These are phyloP conservation scores for Dryas drummondii DNA, from an alignment of 306 rosid genomes.

Conservation along the genomic window DNA sequence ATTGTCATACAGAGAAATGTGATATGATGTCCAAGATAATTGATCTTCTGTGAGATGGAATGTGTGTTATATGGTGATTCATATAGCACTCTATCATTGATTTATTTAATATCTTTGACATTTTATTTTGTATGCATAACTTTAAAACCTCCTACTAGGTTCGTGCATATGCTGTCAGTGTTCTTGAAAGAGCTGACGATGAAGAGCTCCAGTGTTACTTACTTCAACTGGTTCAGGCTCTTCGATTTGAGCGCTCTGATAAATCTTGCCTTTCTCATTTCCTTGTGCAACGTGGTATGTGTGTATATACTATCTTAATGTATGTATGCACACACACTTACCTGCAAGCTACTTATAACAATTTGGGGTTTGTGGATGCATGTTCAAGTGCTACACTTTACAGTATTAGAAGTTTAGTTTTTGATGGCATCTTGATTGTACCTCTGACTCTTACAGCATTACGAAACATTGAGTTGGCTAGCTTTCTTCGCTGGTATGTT, in stretches of 20 bases:
- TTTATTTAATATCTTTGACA: not conserved
- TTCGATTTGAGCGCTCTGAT: conserved; percentile 95
- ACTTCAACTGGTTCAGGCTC: conserved; percentile 98
- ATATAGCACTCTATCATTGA: not conserved
- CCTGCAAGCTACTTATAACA: not conserved
- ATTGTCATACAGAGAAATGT: not conserved
- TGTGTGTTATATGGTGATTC: not conserved
- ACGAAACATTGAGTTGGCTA: conserved; percentile 85
- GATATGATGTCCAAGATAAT: not conserved
- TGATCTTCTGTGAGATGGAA: conserved; percentile 3
- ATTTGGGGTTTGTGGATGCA: conserved; percentile 22
- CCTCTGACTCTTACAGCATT: conserved; percentile 61
- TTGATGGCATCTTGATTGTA: conserved; percentile 34
- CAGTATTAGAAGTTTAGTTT: conserved; percentile 22
- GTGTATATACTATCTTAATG: not conserved
- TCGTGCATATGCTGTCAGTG: conserved; percentile 98
- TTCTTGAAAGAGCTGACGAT: conserved; percentile 98
- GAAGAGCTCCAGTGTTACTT: conserved; percentile 96
- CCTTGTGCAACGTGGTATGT: conserved; percentile 89
- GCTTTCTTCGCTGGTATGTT: conserved; percentile 99
- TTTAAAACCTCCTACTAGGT: conserved; percentile 52
- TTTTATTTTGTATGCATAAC: conserved; percentile 11
- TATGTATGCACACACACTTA: not conserved
- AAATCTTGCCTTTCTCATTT: conserved; percentile 90
- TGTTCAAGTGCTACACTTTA: conserved; percentile 31